Evolutionary conservation across 352 stramenopile species (phyloP).

Genomic region (Globisporangium emineosum): DNA sequence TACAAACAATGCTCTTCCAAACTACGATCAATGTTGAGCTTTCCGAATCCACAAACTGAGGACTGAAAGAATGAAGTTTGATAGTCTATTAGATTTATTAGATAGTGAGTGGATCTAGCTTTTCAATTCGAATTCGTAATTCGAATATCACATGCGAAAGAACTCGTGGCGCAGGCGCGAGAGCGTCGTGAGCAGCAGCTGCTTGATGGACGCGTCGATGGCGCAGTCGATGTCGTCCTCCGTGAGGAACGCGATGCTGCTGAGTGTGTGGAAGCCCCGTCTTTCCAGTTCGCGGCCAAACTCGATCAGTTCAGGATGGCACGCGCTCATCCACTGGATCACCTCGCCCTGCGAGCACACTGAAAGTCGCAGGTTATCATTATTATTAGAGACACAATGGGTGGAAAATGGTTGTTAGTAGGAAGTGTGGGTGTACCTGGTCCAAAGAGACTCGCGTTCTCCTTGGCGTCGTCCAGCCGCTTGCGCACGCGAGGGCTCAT

Average conservation of each 20-base stretch:
- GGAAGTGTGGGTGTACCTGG: constrained; percentile 18
- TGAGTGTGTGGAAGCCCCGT: constrained; percentile 66
- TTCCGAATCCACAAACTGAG: no score
- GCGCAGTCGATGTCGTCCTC: constrained; percentile 56
- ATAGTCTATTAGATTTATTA: no score
- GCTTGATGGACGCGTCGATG: constrained; percentile 31
- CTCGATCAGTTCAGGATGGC: constrained; percentile 53
- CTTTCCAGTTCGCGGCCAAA: constrained; percentile 61
- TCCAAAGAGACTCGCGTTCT: constrained; percentile 68
- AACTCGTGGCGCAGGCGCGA: constrained; percentile 71
- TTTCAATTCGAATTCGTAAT: no score
- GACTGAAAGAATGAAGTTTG: no score
- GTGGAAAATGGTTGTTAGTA: not conserved
- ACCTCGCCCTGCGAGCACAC: constrained; percentile 80
- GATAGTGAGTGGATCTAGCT: no score
- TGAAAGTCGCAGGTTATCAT: constrained; percentile 10
- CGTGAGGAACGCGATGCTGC: constrained; percentile 80
- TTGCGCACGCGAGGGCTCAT: constrained; percentile 63
- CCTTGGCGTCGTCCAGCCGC: constrained; percentile 71
- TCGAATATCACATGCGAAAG: constrained; percentile 75
- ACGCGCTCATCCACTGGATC: constrained; percentile 84
- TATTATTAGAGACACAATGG: not conserved
- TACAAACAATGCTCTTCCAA: no score
- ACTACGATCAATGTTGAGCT: no score
- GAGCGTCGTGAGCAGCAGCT: constrained; percentile 63